Base-by-base conservation (phyloP, 2,329 filamentous ascomycete genomes). In the Fusarium sublunatum region DNA sequence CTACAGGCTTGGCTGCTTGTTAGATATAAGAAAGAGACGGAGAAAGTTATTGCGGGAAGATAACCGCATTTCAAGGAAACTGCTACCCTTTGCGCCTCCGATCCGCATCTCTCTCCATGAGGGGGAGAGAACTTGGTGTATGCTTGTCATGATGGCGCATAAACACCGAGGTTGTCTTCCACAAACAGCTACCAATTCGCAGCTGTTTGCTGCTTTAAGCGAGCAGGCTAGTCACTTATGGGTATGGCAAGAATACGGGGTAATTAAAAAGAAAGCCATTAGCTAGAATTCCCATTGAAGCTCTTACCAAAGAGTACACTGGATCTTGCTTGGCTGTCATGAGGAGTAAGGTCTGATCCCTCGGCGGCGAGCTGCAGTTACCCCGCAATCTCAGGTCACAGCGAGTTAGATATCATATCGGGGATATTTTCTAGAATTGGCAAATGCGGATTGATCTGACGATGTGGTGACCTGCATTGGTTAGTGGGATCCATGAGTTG, bases 391-490 rank as follows among this genome's bases (percentile, higher is more conserved):
- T 19, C 7, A 59, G 35, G 38, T 19, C 28, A 22, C 19, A 24
- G 31, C 26, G n/a, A 34, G 13, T 32, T 11, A 32, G 31, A n/a
- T 36, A 38, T 53, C 11, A 26, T 53, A 55, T 53, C 53, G 59
- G 49, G 28, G 35, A 46, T 53, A 12, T 10, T 50, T 42, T 55
- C 38, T 26, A 26, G 31, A 58, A 41, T 47, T 43, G 58, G 61
- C 39, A 46, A 42, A 50, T 40, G 44, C 47, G 54, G 54, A 57
- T 48, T 64, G 45, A 48, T 39, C 41, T 57, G 61, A 53, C 67
- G 65, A 70, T 56, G 51, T 69, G 63, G 64, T 66, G 64, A 60
- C 65, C 61, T 66, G 58, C 64, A 69, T 69, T 53, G 65, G 68
- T 61, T 70, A 70, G 68, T 53, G 58, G 64, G 53, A 53, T 56